A percentile compares a stretch with the other conserved stretches of the same genome.
phyloP scores from a whole-genome alignment of 2,329 filamentous ascomycete species.

The Penicillium sp. region DNA sequence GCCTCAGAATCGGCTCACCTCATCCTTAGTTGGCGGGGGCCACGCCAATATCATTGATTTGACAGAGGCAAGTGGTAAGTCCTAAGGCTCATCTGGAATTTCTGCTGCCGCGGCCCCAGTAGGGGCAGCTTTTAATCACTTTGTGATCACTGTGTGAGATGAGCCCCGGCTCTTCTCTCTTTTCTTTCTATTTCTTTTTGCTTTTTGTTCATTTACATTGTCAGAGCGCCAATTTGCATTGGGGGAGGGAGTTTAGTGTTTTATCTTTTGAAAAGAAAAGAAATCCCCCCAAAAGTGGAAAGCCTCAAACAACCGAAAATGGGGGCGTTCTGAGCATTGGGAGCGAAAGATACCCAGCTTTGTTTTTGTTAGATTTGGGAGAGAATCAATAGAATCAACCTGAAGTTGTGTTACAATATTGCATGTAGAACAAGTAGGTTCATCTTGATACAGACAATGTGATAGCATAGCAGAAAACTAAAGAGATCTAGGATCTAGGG shows the following conservation, averaged over 20 bases:
- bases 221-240: neutral
- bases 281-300: neutral
- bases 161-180: neutral
- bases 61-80: neutral
- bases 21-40: neutral
- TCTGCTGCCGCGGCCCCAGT: neutral
- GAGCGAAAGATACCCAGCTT: constrained; percentile 9
- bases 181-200: neutral
- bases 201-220: neutral
- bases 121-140: neutral
- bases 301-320: neutral
- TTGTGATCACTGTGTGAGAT: neutral
- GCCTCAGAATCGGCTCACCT: neutral
- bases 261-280: neutral
- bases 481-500: neutral
- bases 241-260: neutral
- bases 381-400: neutral
- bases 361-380: neutral
- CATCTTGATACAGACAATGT: neutral
- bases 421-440: neutral
- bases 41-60: neutral
- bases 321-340: neutral
- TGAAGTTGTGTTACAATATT: neutral
- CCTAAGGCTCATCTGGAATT: neutral
- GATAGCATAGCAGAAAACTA: neutral